Percentiles rank a stretch among this genome's conserved stretches.
Evolutionary conservation across 73 alveolate genomes (phyloP).

Genomic region (Stentor coeruleus): DNA sequence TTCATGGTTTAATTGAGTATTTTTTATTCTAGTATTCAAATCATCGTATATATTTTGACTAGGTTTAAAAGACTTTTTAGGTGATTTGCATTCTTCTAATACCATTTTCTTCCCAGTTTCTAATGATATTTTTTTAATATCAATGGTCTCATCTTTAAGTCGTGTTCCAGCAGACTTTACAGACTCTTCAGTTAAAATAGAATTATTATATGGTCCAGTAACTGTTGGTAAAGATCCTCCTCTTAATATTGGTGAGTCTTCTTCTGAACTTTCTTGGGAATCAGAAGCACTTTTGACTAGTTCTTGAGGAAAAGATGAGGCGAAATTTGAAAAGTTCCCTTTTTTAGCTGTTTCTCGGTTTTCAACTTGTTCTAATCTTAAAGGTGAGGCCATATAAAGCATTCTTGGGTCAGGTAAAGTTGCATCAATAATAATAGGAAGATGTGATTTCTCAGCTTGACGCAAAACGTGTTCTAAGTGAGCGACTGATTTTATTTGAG

Average conservation of each 20-base stretch:
- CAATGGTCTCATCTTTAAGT: not conserved
- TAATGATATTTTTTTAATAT: too few species aligned
- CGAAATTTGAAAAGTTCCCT: not conserved
- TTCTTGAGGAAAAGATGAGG: not conserved
- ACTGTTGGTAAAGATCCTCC: not conserved
- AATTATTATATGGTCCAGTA: too few species aligned
- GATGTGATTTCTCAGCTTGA: not conserved
- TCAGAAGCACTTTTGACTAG: too few species aligned
- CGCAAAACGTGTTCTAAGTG: not conserved
- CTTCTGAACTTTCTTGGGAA: not conserved
- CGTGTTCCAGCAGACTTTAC: not conserved
- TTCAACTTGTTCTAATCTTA: not conserved
- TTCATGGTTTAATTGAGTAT: not conserved
- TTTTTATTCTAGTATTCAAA: not conserved
- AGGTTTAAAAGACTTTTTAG: not conserved
- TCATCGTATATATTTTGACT: not conserved
- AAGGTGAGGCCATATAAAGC: conserved; percentile 13
- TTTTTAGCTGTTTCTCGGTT: conserved; percentile 20
- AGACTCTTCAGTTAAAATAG: not conserved
- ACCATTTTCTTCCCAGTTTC: too few species aligned
- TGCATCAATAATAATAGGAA: conserved; percentile 10
- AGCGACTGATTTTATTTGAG: not conserved
- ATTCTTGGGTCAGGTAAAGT: conserved; percentile 14
- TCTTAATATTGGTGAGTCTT: not conserved
- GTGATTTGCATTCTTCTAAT: not conserved